A percentile compares a stretch with the other conserved stretches of the same genome.
These are phyloP conservation scores for Schizopora paradoxa DNA, from an alignment of 1,284 basidiomycete species.

Conservation along the genomic window DNA sequence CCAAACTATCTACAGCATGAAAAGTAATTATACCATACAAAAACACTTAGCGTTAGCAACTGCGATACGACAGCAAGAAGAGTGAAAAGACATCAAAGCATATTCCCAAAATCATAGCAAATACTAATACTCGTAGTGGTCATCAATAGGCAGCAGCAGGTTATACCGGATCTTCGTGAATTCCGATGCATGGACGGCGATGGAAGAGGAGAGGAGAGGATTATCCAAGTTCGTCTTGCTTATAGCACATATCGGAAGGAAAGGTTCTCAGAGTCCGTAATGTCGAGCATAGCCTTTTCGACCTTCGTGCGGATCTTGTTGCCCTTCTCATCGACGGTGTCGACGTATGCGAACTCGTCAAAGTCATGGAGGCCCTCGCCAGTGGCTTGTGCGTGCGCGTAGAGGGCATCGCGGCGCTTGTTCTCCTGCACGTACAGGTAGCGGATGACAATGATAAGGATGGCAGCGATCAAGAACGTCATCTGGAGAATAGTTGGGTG, in stretches of 20 bases:
- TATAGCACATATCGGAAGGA: constrained; percentile 26
- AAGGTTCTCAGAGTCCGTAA: constrained; percentile 26
- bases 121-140: no score
- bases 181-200: no score
- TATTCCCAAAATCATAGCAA: no score
- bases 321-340: constrained; percentile 24
- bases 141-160: no score
- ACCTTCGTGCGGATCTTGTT: constrained; percentile 17
- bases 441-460: constrained; percentile 22
- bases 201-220: no score
- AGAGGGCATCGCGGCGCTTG: constrained; percentile 23
- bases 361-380: constrained; percentile 20
- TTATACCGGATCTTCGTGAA: no score
- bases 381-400: constrained; percentile 12
- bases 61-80: no score
- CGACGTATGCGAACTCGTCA: constrained; percentile 25
- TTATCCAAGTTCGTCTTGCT: no score
- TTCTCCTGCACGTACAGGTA: constrained; percentile 23
- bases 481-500: constrained; percentile 11
- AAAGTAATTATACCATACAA: no score
- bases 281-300: constrained; percentile 24
- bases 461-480: constrained; percentile 21
- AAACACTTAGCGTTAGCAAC: no score
- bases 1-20: no score
- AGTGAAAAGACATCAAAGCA: no score